Evolutionary conservation across 768 basidiomycete genomes (phyloP).

Genomic region (Leccinum imitatum): DNA sequence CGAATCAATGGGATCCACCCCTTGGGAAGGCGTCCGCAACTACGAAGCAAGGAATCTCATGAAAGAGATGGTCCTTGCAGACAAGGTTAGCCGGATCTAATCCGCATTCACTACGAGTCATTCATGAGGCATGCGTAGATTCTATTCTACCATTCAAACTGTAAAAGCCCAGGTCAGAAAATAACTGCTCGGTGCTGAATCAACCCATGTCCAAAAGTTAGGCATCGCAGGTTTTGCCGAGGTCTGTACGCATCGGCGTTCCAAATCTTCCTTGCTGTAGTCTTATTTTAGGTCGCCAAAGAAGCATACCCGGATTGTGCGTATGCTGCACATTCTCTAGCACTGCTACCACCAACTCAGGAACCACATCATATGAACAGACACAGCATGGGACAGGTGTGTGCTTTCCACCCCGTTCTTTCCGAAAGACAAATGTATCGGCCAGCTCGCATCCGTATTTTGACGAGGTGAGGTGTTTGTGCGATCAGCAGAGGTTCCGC

Average conservation of each 20-base stretch:
- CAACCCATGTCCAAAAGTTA: conserved; percentile 24
- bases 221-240: conserved; percentile 83
- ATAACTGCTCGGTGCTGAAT: neutral
- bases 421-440: conserved; percentile 8
- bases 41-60: conserved; percentile 82
- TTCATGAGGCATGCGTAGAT: conserved; percentile 45
- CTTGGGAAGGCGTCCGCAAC: conserved; percentile 90
- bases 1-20: conserved; percentile 62
- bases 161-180: conserved; percentile 69
- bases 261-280: conserved; percentile 6
- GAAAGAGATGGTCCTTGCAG: conserved; percentile 75
- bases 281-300: conserved; percentile 56
- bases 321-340: conserved; percentile 26
- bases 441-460: conserved; percentile 74
- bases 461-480: conserved; percentile 52
- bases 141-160: conserved; percentile 86
- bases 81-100: conserved; percentile 51
- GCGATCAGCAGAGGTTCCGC: neutral
- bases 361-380: conserved; percentile 38
- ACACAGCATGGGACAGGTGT: conserved; percentile 88
- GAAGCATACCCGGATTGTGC: conserved; percentile 90
- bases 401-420: conserved; percentile 24
- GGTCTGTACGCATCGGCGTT: conserved; percentile 39
- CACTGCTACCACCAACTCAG: conserved; percentile 8
- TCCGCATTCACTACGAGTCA: neutral